Percentiles rank a stretch among this genome's conserved stretches.
Evolutionary conservation across 768 basidiomycete species (phyloP).

Genomic region (Holtermanniella nyarrowii): DNA sequence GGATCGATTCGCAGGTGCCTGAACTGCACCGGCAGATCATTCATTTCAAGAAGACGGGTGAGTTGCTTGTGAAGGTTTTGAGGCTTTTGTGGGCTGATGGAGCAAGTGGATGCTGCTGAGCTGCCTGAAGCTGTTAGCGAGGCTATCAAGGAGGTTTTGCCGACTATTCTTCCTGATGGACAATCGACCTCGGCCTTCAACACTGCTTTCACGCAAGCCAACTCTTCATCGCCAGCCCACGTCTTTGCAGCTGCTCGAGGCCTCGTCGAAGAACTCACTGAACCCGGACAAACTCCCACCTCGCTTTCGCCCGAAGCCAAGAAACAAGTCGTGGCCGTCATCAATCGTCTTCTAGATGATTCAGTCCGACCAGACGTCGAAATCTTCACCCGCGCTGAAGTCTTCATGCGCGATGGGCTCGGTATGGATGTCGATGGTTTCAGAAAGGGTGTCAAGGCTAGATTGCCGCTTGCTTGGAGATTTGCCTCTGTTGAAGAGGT

Average conservation of each 20-base stretch:
- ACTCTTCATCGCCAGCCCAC: slow-evolving; percentile 48
- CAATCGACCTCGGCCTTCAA: slow-evolving; percentile 59
- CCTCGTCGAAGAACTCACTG: slow-evolving; percentile 7
- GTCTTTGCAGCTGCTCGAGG: slow-evolving; percentile 59
- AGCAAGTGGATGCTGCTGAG: slow-evolving; percentile 48
- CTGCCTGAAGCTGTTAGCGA: slow-evolving; percentile 48
- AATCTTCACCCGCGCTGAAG: slow-evolving; percentile 7
- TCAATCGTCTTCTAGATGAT: slow-evolving; percentile 3
- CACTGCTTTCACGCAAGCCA: slow-evolving; percentile 61
- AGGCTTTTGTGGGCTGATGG: not conserved
- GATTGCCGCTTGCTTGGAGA: slow-evolving; percentile 16
- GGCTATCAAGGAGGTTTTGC: slow-evolving; percentile 47
- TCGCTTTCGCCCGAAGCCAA: not conserved
- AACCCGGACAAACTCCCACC: slow-evolving; percentile 4
- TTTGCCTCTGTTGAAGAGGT: slow-evolving; percentile 12
- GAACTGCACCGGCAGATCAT: slow-evolving; percentile 62
- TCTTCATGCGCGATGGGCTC: slow-evolving; percentile 6
- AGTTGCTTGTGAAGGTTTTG: slow-evolving; percentile 12
- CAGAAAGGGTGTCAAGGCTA: slow-evolving; percentile 4
- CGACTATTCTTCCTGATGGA: slow-evolving; percentile 51
- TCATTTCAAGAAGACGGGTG: slow-evolving; percentile 54
- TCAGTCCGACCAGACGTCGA: slow-evolving; percentile 12
- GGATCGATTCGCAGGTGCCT: slow-evolving; percentile 51
- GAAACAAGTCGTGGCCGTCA: not conserved
- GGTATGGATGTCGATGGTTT: slow-evolving; percentile 8